Evolutionary conservation across 2,329 filamentous ascomycete species (phyloP).

Genomic region (Colletotrichum navitas): DNA sequence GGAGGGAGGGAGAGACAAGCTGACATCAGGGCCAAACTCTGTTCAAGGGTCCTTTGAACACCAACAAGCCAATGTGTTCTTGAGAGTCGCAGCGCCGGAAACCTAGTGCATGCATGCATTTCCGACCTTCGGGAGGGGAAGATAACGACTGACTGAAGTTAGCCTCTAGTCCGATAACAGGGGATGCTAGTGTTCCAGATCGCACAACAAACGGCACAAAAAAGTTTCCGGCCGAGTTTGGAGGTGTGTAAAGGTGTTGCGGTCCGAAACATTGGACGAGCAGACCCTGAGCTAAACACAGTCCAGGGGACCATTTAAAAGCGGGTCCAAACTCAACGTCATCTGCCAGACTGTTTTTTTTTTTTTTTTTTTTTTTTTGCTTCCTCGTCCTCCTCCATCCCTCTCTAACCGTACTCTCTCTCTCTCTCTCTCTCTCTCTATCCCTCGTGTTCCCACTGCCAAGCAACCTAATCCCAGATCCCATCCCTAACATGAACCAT

Average conservation of each 20-base stretch:
- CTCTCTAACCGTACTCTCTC: no score
- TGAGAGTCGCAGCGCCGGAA: no score
- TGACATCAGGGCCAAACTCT: slow-evolving; percentile 13
- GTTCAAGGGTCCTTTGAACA: background rate
- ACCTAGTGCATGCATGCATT: no score
- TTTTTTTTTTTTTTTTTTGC: background rate
- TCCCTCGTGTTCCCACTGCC: background rate
- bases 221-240: background rate
- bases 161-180: no score
- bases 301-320: background rate
- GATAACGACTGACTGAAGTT: no score
- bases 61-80: no score
- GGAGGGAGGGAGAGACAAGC: background rate
- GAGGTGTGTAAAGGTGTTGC: background rate
- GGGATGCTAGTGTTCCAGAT: no score
- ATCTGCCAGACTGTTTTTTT: slow-evolving; percentile 27
- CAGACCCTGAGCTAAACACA: background rate
- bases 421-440: no score
- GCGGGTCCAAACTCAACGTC: slow-evolving; percentile 31
- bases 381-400: background rate
- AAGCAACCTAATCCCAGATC: background rate
- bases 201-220: no score
- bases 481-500: background rate
- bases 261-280: slow-evolving; percentile 11
- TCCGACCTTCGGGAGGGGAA: no score